Evolutionary conservation across 768 basidiomycete species (phyloP).

Genomic region (Podaxis sp.): DNA sequence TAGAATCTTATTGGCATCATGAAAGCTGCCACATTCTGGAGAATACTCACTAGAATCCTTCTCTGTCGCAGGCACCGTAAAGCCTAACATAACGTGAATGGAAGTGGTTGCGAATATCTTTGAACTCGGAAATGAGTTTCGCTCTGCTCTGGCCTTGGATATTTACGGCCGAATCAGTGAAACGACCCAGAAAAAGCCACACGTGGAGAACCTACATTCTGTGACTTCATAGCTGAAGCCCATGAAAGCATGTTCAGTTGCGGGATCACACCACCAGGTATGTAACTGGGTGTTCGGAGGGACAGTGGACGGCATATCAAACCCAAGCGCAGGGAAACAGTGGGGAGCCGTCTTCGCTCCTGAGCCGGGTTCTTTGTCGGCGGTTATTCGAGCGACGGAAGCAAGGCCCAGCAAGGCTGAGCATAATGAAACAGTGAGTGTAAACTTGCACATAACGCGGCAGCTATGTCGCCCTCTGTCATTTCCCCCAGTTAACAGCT

Average conservation of each 20-base stretch:
- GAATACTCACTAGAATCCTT: conserved; percentile 29
- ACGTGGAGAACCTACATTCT: conserved; percentile 34
- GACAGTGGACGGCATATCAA: conserved; percentile 39
- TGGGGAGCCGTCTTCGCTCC: neutral
- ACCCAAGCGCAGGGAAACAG: conserved; percentile 34
- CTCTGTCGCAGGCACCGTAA: conserved; percentile 32
- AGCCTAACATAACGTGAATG: conserved; percentile 50
- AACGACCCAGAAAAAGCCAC: neutral
- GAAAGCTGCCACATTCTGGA: neutral
- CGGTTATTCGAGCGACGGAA: neutral
- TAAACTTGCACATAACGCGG: neutral
- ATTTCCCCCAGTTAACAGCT: neutral
- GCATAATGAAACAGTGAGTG: neutral
- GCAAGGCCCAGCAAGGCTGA: neutral
- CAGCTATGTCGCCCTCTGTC: neutral
- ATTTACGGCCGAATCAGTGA: neutral
- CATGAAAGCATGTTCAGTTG: conserved; percentile 57
- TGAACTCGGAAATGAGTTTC: conserved; percentile 45
- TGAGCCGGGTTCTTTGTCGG: neutral
- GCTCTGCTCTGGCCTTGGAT: conserved; percentile 41
- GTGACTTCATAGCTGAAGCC: conserved; percentile 65
- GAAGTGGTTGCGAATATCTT: conserved; percentile 46
- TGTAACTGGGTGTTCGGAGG: conserved; percentile 28
- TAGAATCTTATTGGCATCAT: conserved; percentile 6
- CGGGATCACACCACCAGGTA: conserved; percentile 50